These are phyloP conservation scores for Neofusicoccum parvum DNA, from an alignment of 2,329 filamentous ascomycete species.

Conservation along the genomic window DNA sequence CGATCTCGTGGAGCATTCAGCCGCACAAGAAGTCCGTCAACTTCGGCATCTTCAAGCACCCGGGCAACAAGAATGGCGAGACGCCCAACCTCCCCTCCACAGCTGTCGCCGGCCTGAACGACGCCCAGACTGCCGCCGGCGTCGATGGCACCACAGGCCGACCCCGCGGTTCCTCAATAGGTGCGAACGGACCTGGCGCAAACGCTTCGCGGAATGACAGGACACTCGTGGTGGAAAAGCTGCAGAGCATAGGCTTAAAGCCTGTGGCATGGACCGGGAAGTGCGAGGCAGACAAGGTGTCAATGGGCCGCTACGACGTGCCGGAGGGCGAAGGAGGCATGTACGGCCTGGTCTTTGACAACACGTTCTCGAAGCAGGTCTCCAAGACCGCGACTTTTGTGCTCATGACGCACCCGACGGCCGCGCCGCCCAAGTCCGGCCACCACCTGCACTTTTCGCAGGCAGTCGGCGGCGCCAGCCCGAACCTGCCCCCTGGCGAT, in stretches of 20 bases:
- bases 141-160: slow-evolving; percentile 61
- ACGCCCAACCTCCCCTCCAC: slow-evolving; percentile 40
- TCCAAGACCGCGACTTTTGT: slow-evolving; percentile 96
- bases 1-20: slow-evolving; percentile 96
- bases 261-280: slow-evolving; percentile 81
- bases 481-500: slow-evolving; percentile 39
- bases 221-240: slow-evolving; percentile 69
- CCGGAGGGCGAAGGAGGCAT: slow-evolving; percentile 75
- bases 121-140: slow-evolving; percentile 43
- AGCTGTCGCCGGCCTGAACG: slow-evolving; percentile 47
- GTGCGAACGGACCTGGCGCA: slow-evolving; percentile 36
- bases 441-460: slow-evolving; percentile 66
- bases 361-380: slow-evolving; percentile 90
- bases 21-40: slow-evolving; percentile 99
- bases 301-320: slow-evolving; percentile 86
- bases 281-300: slow-evolving; percentile 94
- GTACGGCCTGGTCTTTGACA: slow-evolving; percentile 97
- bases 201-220: slow-evolving; percentile 68
- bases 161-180: slow-evolving; percentile 45
- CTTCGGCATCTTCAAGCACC: slow-evolving; percentile 97
- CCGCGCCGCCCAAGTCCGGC: slow-evolving; percentile 72
- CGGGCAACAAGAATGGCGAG: slow-evolving; percentile 66
- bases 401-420: slow-evolving; percentile 88
- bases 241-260: slow-evolving; percentile 64
- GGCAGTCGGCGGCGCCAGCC: slow-evolving; percentile 54